Evolutionary conservation across 371 early-diverging fungal genomes (phyloP), one percentile per base, ranked within the genome.

Genomic region (Mortierella sp.): DNA sequence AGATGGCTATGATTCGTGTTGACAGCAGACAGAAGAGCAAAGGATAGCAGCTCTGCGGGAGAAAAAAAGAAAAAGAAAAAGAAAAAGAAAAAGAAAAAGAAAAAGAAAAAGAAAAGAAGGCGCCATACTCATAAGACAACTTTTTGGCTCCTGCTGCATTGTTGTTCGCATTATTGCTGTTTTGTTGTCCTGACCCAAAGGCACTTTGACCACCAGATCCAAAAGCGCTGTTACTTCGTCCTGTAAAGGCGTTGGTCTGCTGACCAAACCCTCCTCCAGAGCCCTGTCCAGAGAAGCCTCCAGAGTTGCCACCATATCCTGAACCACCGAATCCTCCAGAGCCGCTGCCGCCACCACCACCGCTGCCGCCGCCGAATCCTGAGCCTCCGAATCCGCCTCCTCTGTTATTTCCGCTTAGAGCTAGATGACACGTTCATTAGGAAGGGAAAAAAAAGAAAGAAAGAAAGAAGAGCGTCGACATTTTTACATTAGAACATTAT

Each of bases 371-470:
- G 9, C 74, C 72, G 50, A 62, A 61, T 12, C 25, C 62, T 16
- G 60, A 53, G 11, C 57, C 19, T 19, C 66, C 74, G 25, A 65
- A 77, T 12, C 74, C 80, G 28, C 60, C 60, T 14, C 69, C 66
- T 46, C 77, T 70, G 56, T 52, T 60, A 25, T 64, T 64, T 14
- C 70, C 75, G 47, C 76, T 53, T 21, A 71, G 51, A n/a, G 68
- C 72, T 71, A 62, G 29, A 11, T 7, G 23, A 4, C 23, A 30
- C 21, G 19, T 29, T 1, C 16, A 18, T 21, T 45, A 43, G 44
- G 25, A 44, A 21, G 28, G 45, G 44, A 19, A 60, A 2, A 23
- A 30, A 43, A 60, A 23, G 19, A 46, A 7, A 29, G 19, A 12
- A 60, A 25, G 18, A 2, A 23, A 26, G 23, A 19, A 45, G 4